These are phyloP conservation scores for Asparagopsis taxiformis DNA, from an alignment of 31 red algal species.

Conservation along the genomic window DNA sequence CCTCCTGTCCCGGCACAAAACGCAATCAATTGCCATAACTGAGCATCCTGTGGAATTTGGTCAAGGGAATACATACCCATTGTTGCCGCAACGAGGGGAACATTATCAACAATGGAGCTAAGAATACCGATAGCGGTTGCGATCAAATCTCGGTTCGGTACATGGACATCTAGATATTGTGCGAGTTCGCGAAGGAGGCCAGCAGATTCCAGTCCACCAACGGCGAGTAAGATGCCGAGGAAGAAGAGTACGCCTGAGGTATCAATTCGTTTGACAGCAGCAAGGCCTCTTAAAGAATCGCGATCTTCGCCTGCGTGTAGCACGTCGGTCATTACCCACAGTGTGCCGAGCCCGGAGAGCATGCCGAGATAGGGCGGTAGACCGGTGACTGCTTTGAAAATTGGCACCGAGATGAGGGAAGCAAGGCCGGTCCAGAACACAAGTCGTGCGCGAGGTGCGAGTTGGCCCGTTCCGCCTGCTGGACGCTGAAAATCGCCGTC, in stretches of 20 bases:
- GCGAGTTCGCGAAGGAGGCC: constrained; percentile 82
- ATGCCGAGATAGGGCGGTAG: constrained; percentile 98
- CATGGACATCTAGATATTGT: constrained; percentile 58
- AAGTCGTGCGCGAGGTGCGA: constrained; percentile 63
- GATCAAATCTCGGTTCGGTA: constrained; percentile 77
- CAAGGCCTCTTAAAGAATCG: constrained; percentile 63
- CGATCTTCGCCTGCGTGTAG: constrained; percentile 90
- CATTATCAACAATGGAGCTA: constrained; percentile 95
- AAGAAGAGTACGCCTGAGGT: constrained; percentile 92
- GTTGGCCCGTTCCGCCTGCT: constrained; percentile 27
- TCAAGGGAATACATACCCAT: constrained; percentile 99
- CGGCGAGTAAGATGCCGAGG: constrained; percentile 93
- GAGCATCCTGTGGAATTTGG: constrained; percentile 68
- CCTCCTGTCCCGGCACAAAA: constrained; percentile 94
- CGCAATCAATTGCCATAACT: constrained; percentile 96
- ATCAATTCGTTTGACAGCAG: constrained; percentile 87
- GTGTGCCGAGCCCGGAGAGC: constrained; percentile 84
- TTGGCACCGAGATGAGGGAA: constrained; percentile 90
- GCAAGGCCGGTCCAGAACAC: constrained; percentile 92
- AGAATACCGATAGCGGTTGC: constrained; percentile 90
- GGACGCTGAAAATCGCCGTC: constrained; percentile 67
- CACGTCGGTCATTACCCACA: constrained; percentile 98
- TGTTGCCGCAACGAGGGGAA: constrained; percentile 96
- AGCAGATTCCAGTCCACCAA: constrained; percentile 86
- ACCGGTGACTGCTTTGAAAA: constrained; percentile 93